Evolutionary conservation across 148 eudicot genomes (phyloP), one percentile per base, ranked within the genome.

Genomic region (Pharnaceum exiguum): DNA sequence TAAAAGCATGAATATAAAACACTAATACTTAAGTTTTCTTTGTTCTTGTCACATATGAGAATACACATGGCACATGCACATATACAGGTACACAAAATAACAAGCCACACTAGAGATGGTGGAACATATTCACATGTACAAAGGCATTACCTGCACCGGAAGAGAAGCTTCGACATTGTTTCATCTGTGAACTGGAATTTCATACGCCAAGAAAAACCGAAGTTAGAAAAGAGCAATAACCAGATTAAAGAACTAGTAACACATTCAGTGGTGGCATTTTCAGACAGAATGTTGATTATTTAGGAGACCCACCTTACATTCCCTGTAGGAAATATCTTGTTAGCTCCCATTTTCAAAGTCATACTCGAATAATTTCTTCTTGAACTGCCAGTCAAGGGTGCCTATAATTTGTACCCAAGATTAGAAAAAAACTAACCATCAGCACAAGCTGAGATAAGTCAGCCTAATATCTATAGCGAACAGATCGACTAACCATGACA

Each of bases 91-190:
- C n/a, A n/a, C n/a, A n/a, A n/a, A n/a, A n/a, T n/a, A n/a, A n/a
- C n/a, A n/a, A n/a, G 51, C 10, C 28, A 7, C 18, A n/a, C 16
- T 16, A 31, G 22, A 44, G 35, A 21, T 33, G 17, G 2, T 48
- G 15, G 32, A 5, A 59, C 13, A 36, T 29, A 10, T 8, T n/a
- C 16, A 59, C 43, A 32, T 43, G 12, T 55, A 25, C 32, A 40
- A 18, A 15, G 10, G 30, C 7, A 50, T 50, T 74, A 82, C 93
- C 88, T 68, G 93, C 70, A 60, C 57, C 74, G 28, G 88, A 65
- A 22, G 93, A 73, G 65, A 75, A 85, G 54, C 73, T 51, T 66
- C 88, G 72, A 25, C 72, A 64, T 47, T 66, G 35, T 37, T 30
- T 75, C 70, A 74, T 67, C 47, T 62, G 69, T 48, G 69, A 73